Conservation (phyloP, 352 stramenopile species). For the Thraustochytrium striatum region DNA sequence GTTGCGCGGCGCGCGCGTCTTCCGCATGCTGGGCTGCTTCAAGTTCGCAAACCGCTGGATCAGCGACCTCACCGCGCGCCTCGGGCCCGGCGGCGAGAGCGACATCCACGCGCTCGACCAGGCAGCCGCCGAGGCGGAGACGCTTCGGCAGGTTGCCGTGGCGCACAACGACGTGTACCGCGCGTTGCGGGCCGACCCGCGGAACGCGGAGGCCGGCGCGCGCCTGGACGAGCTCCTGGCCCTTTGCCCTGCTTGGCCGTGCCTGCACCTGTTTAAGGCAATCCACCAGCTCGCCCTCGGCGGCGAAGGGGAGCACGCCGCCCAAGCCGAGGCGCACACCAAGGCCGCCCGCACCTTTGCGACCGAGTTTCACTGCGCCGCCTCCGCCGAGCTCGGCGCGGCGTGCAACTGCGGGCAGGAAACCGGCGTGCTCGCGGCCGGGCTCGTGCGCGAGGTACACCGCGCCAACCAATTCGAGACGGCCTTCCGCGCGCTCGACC, state of each 20-base stretch:
- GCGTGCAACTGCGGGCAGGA: slow-evolving; percentile 2
- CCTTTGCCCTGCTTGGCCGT: slow-evolving; percentile 14
- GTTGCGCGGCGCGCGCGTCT: slow-evolving; percentile 4
- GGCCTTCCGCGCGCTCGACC: neutral
- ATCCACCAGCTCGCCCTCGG: neutral
- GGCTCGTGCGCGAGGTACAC: slow-evolving; percentile 2
- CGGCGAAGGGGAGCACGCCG: neutral
- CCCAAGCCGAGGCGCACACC: neutral
- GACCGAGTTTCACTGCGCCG: neutral
- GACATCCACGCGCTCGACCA: neutral
- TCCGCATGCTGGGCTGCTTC: slow-evolving; percentile 39
- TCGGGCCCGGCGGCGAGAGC: neutral
- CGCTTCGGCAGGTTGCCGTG: neutral
- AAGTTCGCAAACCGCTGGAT: neutral
- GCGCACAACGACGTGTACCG: neutral
- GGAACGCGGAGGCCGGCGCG: neutral
- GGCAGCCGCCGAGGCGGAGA: neutral
- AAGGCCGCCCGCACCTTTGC: neutral
- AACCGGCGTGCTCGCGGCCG: neutral
- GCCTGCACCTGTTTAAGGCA: neutral
- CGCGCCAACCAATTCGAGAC: neutral
- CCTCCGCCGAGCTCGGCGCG: neutral
- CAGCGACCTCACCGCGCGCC: neutral
- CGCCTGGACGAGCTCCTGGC: neutral
- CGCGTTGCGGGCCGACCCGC: neutral